Percentiles rank a stretch among this genome's conserved stretches.
Conservation (phyloP, 2,329 filamentous ascomycete species). For the Tolypocladium pustulatum region DNA sequence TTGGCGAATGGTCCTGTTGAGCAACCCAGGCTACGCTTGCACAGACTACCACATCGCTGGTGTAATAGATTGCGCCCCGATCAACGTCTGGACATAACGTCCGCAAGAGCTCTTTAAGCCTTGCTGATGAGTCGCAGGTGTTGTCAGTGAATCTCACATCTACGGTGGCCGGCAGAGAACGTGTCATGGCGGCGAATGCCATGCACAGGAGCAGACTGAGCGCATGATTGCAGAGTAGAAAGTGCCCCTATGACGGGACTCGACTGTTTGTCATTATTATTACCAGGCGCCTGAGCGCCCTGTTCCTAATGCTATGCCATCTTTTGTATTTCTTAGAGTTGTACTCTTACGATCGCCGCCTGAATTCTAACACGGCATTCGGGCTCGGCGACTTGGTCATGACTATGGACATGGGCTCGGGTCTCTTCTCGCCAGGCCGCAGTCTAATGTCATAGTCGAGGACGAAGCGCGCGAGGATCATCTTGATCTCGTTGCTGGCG, state of each 20-base stretch:
- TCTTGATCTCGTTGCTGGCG: constrained; percentile 34
- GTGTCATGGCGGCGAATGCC: background rate
- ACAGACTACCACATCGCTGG: background rate
- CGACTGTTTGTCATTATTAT: background rate
- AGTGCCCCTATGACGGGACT: background rate
- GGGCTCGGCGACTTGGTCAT: constrained; percentile 31
- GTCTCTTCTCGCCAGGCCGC: constrained; percentile 25
- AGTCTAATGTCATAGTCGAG: constrained; percentile 31
- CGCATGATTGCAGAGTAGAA: too few relatives aligned
- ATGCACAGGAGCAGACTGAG: background rate
- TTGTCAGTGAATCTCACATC: too few relatives aligned
- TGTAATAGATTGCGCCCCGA: background rate
- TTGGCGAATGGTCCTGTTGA: too few relatives aligned
- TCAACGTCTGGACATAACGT: constrained; percentile 1
- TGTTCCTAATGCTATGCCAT: background rate
- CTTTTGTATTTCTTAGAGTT: background rate
- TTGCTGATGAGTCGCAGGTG: background rate
- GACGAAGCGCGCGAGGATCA: constrained; percentile 30
- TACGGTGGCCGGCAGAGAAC: too few relatives aligned
- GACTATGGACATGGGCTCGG: constrained; percentile 24
- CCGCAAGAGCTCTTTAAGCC: background rate
- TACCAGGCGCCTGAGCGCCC: background rate
- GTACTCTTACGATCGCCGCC: constrained; percentile 12
- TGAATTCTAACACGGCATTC: constrained; percentile 28
- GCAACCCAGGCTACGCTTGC: background rate